Percentiles rank a stretch among this genome's conserved stretches.
These are phyloP conservation scores for Hypsizygus ulmarius DNA, from an alignment of 1,284 basidiomycete species.

Conservation along the genomic window DNA sequence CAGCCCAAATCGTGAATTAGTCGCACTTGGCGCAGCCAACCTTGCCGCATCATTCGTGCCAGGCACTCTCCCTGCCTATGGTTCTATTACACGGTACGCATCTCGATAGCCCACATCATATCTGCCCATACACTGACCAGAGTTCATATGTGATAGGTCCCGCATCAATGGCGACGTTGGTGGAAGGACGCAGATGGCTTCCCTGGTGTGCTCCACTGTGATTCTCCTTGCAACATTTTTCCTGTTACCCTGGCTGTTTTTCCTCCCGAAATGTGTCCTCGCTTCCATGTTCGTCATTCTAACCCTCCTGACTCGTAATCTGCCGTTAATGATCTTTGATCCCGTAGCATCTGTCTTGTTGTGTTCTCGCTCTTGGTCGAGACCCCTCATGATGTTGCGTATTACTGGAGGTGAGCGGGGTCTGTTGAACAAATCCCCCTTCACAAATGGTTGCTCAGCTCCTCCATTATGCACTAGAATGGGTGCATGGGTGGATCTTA, in stretches of 20 bases:
- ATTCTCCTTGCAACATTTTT: conserved; percentile 86
- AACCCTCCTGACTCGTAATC: conserved; percentile 6
- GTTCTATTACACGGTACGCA: conserved; percentile 76
- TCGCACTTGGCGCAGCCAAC: conserved; percentile 84
- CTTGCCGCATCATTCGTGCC: conserved; percentile 77
- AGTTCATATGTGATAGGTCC: conserved; percentile 47
- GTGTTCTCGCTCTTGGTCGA: conserved; percentile 85
- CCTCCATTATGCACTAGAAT: conserved; percentile 48
- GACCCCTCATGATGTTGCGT: conserved; percentile 81
- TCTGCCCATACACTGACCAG: neutral
- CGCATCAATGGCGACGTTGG: conserved; percentile 87
- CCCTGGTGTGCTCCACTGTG: conserved; percentile 71
- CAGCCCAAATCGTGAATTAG: conserved; percentile 88
- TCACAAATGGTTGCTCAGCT: neutral
- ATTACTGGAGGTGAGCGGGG: conserved; percentile 70
- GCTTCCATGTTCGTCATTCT: conserved; percentile 62
- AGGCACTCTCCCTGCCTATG: conserved; percentile 85
- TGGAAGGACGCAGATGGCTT: conserved; percentile 85
- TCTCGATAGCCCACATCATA: neutral
- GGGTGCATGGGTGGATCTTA: conserved; percentile 83
- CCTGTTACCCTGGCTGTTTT: conserved; percentile 76
- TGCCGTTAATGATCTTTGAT: conserved; percentile 5
- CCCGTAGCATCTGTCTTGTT: conserved; percentile 69
- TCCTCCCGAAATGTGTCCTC: conserved; percentile 79
- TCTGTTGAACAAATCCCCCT: neutral